Evolutionary conservation across 2,329 filamentous ascomycete genomes (phyloP), one percentile per base, ranked within the genome.

Genomic region (Talaromyces amestolkiae): DNA sequence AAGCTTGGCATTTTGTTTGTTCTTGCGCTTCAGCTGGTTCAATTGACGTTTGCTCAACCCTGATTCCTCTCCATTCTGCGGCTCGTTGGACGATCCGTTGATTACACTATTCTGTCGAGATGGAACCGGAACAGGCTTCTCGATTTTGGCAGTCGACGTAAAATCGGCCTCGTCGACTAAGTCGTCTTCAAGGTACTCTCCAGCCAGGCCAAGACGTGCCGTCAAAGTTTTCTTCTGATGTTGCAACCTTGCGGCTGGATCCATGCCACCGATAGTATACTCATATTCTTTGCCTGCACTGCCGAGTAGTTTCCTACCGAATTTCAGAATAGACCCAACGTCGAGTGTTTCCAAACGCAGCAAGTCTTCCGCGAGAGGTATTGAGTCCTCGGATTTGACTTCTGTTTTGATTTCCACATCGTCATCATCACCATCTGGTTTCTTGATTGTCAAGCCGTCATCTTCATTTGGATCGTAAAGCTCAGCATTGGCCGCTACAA

Each of bases 1-100:
- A 72, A 92, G 90, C 76, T 95, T 92, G 3, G 93, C 89, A 71
- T 96, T 92, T 71, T 90, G 88, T 79, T 98, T 99, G 51, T 93
- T 88, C 76, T 98, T 97, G 51, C 95, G 87, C 78, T 98, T 98
- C 10, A 99, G 81, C 61, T 95, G 92, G 73, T 99, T 99, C 22
- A 97, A 86, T 73, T 99, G 95, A 49, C 95, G 88, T 67, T 95
- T 94, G 80, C 95, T 98, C 61, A 99, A 83, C 2, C 88, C 88
- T 3, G 85, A 79, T 72, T 92, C 91, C 68, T 92, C 91, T 2
- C 82, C 76, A 59, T 83, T 82, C 15, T 81, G 77, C 60, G 78
- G 75, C 43, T 85, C 84, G 49, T 72, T 74, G 13, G 85, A 83
- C 3, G 85, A 73, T 10, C 76, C 69, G 61, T 79, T 80, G 17